Evolutionary conservation across 2,329 filamentous ascomycete genomes (phyloP), one percentile per base, ranked within the genome.

Genomic region (Coniella lustricola): DNA sequence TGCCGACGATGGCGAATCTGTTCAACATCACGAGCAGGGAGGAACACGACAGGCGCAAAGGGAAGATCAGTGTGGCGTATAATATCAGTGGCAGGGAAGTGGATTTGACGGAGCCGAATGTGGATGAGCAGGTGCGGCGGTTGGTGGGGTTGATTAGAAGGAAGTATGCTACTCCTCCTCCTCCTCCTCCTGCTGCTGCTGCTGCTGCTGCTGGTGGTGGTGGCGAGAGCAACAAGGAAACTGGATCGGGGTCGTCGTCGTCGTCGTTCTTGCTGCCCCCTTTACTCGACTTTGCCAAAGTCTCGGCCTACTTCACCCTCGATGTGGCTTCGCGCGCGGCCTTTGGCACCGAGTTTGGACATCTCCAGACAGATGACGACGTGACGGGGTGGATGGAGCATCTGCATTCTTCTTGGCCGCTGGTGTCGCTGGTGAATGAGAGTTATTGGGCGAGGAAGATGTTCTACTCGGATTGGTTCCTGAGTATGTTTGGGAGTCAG

Each of bases 261-360:
- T 14, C 29, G 29, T 14, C 29, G 29, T 14, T 32, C 14, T 62
- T 75, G 56, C 25, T 5, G 25, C 25, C 25, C 25, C 25, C 25
- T 29, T 29, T 29, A n/a, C 25, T 29, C 25, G 72, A 78, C 54
- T 57, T 77, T 31, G 68, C 67, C 16, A 57, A 60, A 5, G 66
- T 70, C 37, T 64, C 68, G 2, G 68, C 72, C 32, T 75, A 67
- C 61, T 70, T 77, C 45, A 74, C 73, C 0, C 61, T 76, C 4
- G 75, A 78, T 52, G 67, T 74, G 17, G 73, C 78, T 52, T 72
- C 67, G 33, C 65, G 67, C 32, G 55, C 77, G 12, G 71, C 69
- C 2, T 70, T 76, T 40, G 73, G 74, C 18, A 52, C 66, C 44
- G 57, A 65, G 1, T 73, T 75, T 53, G 71, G 72, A 17, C 71